These are phyloP conservation scores for Solanum hybrid DNA, from an alignment of 305 asterid genomes.

Conservation along the genomic window DNA sequence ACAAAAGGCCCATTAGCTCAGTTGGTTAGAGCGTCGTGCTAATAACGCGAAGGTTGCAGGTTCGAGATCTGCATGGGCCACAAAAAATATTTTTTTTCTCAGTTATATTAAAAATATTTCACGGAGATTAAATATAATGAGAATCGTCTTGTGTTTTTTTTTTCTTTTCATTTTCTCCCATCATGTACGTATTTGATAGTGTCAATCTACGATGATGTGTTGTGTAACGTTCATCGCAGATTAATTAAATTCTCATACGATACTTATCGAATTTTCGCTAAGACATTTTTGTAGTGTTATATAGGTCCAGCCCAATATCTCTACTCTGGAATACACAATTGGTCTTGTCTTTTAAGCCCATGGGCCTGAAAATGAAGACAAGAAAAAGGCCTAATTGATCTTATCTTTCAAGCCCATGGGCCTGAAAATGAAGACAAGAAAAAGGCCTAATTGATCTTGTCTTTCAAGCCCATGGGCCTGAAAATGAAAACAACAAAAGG, in stretches of 20 bases:
- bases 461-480: background rate
- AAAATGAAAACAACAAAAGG: background rate
- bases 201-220: background rate
- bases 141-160: background rate
- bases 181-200: background rate
- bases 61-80: background rate
- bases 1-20: slow-evolving; percentile 13
- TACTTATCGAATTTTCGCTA: background rate
- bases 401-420: background rate
- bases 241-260: no score
- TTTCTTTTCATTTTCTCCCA: background rate
- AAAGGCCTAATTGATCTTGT: background rate
- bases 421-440: background rate
- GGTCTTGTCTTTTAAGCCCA: background rate
- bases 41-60: slow-evolving; percentile 75
- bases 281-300: background rate
- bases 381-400: no score
- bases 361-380: background rate
- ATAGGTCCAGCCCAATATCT: background rate
- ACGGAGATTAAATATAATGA: background rate
- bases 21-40: slow-evolving; percentile 86
- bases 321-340: background rate
- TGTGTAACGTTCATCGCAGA: background rate
- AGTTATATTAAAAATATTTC: no score
- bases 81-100: no score